Conservation (phyloP, 2,329 filamentous ascomycete species). For the Xylariaceae sp. region DNA sequence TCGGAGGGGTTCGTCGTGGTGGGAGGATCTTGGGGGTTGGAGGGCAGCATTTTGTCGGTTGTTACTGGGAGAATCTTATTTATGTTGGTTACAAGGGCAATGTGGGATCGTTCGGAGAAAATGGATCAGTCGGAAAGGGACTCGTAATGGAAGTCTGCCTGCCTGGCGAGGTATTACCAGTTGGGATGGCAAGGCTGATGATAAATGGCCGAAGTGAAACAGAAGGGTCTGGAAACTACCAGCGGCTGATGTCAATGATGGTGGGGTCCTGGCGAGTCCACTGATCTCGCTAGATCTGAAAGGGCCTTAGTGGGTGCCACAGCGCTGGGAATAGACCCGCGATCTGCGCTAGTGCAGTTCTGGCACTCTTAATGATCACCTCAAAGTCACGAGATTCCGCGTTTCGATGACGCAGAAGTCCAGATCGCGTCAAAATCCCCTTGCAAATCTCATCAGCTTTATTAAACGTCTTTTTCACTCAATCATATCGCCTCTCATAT, state of each 20-base stretch:
- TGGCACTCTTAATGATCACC: constrained; percentile 14
- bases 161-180: constrained; percentile 12
- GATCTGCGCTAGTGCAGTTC: no score
- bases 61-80: no score
- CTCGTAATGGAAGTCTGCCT: constrained; percentile 24
- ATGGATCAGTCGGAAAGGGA: no score
- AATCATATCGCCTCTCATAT: no score
- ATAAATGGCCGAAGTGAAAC: no score
- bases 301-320: constrained; percentile 2
- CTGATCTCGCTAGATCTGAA: constrained; percentile 1
- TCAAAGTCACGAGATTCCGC: constrained; percentile 27
- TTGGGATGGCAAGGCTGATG: constrained; percentile 20
- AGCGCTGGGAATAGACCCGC: no score
- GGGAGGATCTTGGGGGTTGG: constrained; percentile 37
- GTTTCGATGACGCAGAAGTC: constrained; percentile 29
- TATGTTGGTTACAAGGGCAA: constrained; percentile 6
- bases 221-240: constrained; percentile 27
- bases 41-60: constrained; percentile 56
- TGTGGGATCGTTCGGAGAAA: no score
- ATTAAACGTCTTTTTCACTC: no score
- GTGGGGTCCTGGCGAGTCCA: neutral
- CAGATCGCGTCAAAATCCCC: neutral
- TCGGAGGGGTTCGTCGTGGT: constrained; percentile 63
- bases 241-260: constrained; percentile 1
- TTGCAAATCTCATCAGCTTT: constrained; percentile 3